Conservation (phyloP, 768 basidiomycete genomes). For the Phanerochaete sordida region DNA sequence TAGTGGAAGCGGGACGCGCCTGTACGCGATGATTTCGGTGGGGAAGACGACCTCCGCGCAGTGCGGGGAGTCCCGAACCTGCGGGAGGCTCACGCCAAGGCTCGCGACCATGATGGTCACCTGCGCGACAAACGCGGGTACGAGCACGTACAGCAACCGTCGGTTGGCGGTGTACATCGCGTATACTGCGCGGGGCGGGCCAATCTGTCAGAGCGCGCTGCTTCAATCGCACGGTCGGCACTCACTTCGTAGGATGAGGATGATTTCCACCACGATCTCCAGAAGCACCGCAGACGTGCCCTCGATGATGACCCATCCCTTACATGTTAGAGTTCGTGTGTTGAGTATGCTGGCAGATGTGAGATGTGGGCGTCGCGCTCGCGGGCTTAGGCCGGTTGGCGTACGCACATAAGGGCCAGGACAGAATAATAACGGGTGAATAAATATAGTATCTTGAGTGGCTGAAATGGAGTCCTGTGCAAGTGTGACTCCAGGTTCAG, state of each 20-base stretch:
- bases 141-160: constrained; percentile 1
- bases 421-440: constrained; percentile 15
- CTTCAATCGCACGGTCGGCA: background rate
- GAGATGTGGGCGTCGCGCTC: background rate
- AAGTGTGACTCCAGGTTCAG: background rate
- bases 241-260: constrained; percentile 14
- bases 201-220: background rate
- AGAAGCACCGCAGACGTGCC: constrained; percentile 11
- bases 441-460: constrained; percentile 11
- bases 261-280: constrained; percentile 10
- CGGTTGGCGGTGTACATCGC: constrained; percentile 14
- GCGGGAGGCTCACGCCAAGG: constrained; percentile 11
- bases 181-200: constrained; percentile 4
- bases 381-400: background rate
- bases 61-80: constrained; percentile 6
- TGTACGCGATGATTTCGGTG: constrained; percentile 8
- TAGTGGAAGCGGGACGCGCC: background rate
- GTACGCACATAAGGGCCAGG: constrained; percentile 12
- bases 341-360: constrained; percentile 6
- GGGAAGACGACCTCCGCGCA: constrained; percentile 9
- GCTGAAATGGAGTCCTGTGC: constrained; percentile 10
- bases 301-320: constrained; percentile 15
- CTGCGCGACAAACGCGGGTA: constrained; percentile 4
- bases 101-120: constrained; percentile 6
- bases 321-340: constrained; percentile 6